These are phyloP conservation scores for Nymphaea thermarum DNA, from an alignment of 164 flowering plant species.

Conservation along the genomic window DNA sequence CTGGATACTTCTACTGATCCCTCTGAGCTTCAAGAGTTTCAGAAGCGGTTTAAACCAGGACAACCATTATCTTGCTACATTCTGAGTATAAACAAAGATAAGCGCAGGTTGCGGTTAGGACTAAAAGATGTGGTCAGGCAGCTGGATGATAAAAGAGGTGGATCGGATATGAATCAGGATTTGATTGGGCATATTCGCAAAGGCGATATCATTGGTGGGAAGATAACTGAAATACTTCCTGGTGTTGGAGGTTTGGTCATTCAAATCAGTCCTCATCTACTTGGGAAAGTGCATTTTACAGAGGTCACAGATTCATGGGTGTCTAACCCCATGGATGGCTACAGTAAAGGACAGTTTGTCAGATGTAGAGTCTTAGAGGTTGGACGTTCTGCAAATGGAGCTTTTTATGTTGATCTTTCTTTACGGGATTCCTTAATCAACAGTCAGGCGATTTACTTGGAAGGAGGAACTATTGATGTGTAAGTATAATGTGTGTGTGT, in stretches of 20 bases:
- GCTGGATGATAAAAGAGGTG: slow-evolving; percentile 2
- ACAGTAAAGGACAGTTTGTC: slow-evolving; percentile 78
- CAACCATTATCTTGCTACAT: slow-evolving; percentile 53
- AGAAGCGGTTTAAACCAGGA: slow-evolving; percentile 53
- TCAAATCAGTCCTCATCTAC: slow-evolving; percentile 65
- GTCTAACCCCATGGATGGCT: slow-evolving; percentile 54
- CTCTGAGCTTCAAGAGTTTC: slow-evolving; percentile 51
- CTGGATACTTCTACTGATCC: slow-evolving; percentile 78
- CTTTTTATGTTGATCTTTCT: slow-evolving; percentile 65
- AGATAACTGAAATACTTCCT: slow-evolving; percentile 64
- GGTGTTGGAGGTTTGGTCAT: slow-evolving; percentile 85
- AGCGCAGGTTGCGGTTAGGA: slow-evolving; percentile 46
- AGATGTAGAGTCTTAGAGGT: slow-evolving; percentile 74
- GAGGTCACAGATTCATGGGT: slow-evolving; percentile 63
- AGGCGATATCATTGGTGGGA: slow-evolving; percentile 68
- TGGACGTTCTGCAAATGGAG: slow-evolving; percentile 37
- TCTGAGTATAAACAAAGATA: slow-evolving; percentile 42
- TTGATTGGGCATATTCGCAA: slow-evolving; percentile 20
- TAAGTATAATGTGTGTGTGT: slow-evolving; percentile 13
- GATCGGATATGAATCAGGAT: slow-evolving; percentile 16
- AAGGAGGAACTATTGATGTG: slow-evolving; percentile 10
- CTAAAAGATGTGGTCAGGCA: slow-evolving; percentile 10
- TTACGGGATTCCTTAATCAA: slow-evolving; percentile 34
- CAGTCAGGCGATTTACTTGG: slow-evolving; percentile 8
- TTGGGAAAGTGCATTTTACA: slow-evolving; percentile 81